Conservation (phyloP, 345 rosid species). For the Brassica napus region DNA sequence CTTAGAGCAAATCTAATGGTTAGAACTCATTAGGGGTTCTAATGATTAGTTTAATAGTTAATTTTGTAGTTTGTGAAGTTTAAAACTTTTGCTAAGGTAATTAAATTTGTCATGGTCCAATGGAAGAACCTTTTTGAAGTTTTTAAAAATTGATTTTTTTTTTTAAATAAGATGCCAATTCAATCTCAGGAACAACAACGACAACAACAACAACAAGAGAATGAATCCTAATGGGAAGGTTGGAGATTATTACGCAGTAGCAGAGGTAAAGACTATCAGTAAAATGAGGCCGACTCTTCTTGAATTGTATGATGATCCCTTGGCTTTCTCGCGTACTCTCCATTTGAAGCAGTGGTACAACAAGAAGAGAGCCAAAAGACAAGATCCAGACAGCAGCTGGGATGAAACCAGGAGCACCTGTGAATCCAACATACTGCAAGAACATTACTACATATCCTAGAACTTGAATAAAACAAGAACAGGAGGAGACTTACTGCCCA, state of each 20-base stretch:
- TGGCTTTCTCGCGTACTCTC: conserved; percentile 56
- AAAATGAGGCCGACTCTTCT: conserved; percentile 64
- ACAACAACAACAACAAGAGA: neutral
- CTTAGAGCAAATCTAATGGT: no score
- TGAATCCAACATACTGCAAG: conserved; percentile 89
- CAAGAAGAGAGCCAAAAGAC: conserved; percentile 79
- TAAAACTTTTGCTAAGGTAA: no score
- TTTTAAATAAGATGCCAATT: neutral
- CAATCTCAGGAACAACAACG: conserved; percentile 18
- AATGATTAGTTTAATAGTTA: no score
- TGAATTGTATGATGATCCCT: conserved; percentile 46
- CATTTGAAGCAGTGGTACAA: conserved; percentile 63
- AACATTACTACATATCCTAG: neutral
- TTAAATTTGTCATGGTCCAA: no score
- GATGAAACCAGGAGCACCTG: conserved; percentile 82
- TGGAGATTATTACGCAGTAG: conserved; percentile 70
- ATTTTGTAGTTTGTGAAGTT: no score
- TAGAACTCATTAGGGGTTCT: no score
- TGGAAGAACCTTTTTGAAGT: no score
- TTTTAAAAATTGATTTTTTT: no score
- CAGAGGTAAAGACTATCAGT: conserved; percentile 82
- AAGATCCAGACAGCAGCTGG: conserved; percentile 78
- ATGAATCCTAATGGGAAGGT: neutral
- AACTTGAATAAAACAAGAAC: no score
- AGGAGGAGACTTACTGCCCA: conserved; percentile 72